Conservation (phyloP, 495 filamentous ascomycete genomes). For the Coniosporium apollinis region DNA sequence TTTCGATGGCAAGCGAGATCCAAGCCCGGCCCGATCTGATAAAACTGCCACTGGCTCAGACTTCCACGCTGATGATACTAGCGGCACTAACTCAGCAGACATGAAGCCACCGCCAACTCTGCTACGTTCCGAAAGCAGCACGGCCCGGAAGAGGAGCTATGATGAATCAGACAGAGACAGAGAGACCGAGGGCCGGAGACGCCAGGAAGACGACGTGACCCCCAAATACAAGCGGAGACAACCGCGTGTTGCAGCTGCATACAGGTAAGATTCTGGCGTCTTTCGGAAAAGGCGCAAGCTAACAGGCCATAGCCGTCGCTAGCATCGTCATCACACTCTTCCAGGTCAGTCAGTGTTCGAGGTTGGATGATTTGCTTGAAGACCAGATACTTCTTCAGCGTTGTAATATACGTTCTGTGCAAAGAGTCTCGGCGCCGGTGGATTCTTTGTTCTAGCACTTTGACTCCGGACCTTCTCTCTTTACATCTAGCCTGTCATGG, state of each 20-base stretch:
- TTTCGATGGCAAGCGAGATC: slow-evolving; percentile 7
- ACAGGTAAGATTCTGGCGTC: slow-evolving; percentile 8
- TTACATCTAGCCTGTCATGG: too few species aligned
- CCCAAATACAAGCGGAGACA: slow-evolving; percentile 15
- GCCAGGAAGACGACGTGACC: slow-evolving; percentile 14
- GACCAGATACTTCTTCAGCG: too few species aligned
- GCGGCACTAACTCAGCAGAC: slow-evolving; percentile 1
- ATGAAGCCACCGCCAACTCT: slow-evolving; percentile 1
- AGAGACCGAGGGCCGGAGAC: slow-evolving; percentile 12
- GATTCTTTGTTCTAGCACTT: too few species aligned
- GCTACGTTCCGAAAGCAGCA: slow-evolving; percentile 9
- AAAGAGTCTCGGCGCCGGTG: too few species aligned
- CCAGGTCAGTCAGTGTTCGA: too few species aligned
- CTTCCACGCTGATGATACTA: slow-evolving; percentile 9
- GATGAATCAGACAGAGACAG: slow-evolving; percentile 10
- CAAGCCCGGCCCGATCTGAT: slow-evolving; percentile 13
- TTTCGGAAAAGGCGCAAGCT: neutral
- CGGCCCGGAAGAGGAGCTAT: slow-evolving; percentile 18
- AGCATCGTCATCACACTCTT: too few species aligned
- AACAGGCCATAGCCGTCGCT: slow-evolving; percentile 3
- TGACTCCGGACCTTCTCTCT: too few species aligned
- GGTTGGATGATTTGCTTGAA: too few species aligned
- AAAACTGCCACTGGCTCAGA: slow-evolving; percentile 19
- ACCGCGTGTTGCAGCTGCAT: slow-evolving; percentile 12
- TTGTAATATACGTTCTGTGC: too few species aligned